phyloP scores from a whole-genome alignment of 768 basidiomycete species.

The Boletus tomentosulus region DNA sequence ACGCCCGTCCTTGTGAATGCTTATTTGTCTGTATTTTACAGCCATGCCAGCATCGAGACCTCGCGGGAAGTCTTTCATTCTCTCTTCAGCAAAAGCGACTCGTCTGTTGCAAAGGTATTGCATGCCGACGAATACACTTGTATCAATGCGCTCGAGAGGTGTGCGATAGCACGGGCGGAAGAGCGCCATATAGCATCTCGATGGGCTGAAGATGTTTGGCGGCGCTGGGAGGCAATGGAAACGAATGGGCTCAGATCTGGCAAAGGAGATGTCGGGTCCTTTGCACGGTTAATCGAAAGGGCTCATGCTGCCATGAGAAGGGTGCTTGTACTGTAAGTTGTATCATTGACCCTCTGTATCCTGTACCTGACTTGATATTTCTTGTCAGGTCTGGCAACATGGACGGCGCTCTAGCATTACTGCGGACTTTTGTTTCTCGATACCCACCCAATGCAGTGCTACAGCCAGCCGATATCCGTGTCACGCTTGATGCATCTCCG shows the following conservation, averaged over 20 bases:
- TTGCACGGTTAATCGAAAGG: conserved; percentile 58
- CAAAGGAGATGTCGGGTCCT: conserved; percentile 15
- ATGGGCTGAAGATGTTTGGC: conserved; percentile 66
- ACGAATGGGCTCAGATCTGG: conserved; percentile 29
- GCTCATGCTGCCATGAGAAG: conserved; percentile 68
- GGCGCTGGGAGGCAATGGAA: conserved; percentile 54
- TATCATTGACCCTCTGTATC: neutral
- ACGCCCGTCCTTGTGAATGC: conserved; percentile 69
- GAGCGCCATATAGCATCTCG: conserved; percentile 46
- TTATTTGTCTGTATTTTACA: conserved; percentile 75
- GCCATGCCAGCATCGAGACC: conserved; percentile 48
- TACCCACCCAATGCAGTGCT: conserved; percentile 61
- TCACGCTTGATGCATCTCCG: neutral
- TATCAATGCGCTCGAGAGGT: conserved; percentile 66
- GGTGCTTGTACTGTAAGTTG: conserved; percentile 54
- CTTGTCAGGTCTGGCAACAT: conserved; percentile 43
- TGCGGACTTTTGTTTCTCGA: conserved; percentile 56
- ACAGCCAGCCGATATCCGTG: conserved; percentile 23
- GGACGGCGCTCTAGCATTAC: conserved; percentile 49
- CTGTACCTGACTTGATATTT: neutral
- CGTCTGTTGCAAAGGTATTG: conserved; percentile 22
- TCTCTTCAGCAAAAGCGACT: conserved; percentile 40
- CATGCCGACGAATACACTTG: conserved; percentile 51
- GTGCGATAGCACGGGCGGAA: conserved; percentile 38
- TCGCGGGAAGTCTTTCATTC: conserved; percentile 47